phyloP scores from a whole-genome alignment of 2,329 filamentous ascomycete genomes.

The Amesomyces nigricolor region DNA sequence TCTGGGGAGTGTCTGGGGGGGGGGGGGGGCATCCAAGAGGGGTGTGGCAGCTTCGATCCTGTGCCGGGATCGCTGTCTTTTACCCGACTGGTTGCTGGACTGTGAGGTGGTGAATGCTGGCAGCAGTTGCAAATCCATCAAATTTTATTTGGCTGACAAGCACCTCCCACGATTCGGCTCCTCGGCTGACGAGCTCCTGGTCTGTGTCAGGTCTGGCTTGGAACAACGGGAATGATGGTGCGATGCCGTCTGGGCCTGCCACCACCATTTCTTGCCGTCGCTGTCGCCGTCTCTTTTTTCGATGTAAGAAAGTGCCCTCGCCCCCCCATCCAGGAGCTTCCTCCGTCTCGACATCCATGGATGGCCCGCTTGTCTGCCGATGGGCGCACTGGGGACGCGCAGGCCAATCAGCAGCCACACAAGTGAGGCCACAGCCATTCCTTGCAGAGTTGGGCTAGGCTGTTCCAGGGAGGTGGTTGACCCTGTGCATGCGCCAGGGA shows the following conservation, averaged over 20 bases:
- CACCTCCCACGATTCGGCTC: slow-evolving; percentile 1
- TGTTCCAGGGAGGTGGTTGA: slow-evolving; percentile 32
- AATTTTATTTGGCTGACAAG: slow-evolving; percentile 15
- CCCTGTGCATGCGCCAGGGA: slow-evolving; percentile 8
- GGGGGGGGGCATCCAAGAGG: background rate
- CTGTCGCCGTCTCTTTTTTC: background rate
- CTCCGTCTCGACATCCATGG: background rate
- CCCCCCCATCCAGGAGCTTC: background rate
- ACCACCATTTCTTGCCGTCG: background rate
- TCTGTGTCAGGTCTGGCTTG: slow-evolving; percentile 5
- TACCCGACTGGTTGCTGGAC: slow-evolving; percentile 19
- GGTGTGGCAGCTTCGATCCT: slow-evolving; percentile 2
- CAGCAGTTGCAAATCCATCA: slow-evolving; percentile 11
- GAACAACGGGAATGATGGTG: slow-evolving; percentile 4
- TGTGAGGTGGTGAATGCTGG: background rate
- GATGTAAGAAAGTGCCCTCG: background rate
- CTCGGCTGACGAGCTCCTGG: background rate
- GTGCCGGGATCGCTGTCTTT: slow-evolving; percentile 9
- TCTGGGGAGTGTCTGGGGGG: no score
- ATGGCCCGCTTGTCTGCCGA: slow-evolving; percentile 11
- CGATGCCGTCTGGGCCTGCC: background rate
- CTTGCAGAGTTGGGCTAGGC: slow-evolving; percentile 26
- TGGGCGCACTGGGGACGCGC: slow-evolving; percentile 13
- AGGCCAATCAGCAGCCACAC: slow-evolving; percentile 20
- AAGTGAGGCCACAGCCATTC: slow-evolving; percentile 9